phyloP scores from a whole-genome alignment of 495 filamentous ascomycete genomes.

The Terfezia boudieri region DNA sequence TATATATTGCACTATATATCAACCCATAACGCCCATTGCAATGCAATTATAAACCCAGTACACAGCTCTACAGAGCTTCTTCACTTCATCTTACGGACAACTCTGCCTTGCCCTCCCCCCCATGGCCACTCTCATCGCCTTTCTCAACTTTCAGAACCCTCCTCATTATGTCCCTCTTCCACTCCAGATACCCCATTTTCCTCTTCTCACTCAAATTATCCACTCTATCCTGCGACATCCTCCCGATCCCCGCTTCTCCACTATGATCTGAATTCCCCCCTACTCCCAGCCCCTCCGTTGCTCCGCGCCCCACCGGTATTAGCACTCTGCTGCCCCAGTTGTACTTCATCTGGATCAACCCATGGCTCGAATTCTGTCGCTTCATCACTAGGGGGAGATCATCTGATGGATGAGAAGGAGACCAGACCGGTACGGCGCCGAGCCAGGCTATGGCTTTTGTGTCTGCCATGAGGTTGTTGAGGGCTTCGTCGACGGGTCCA shows the following conservation, averaged over 20 bases:
- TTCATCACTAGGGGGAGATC: neutral
- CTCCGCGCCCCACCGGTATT: constrained; percentile 11
- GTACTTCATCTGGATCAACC: constrained; percentile 10
- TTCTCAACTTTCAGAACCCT: constrained; percentile 30
- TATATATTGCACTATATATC: too few species aligned
- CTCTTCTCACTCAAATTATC: constrained; percentile 58
- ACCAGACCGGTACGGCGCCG: neutral
- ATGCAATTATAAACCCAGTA: too few species aligned
- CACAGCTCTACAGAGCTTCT: too few species aligned
- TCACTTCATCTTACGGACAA: too few species aligned
- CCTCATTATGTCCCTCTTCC: constrained; percentile 46
- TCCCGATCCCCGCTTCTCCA: constrained; percentile 8
- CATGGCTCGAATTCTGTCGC: constrained; percentile 11
- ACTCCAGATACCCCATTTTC: constrained; percentile 40
- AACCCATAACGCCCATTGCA: too few species aligned
- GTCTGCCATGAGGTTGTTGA: neutral
- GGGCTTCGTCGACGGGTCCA: neutral
- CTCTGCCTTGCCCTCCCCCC: too few species aligned
- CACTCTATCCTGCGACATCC: constrained; percentile 44
- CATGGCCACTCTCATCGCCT: too few species aligned
- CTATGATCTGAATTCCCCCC: constrained; percentile 8
- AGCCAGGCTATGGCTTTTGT: neutral
- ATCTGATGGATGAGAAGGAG: neutral
- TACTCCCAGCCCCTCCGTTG: constrained; percentile 2
- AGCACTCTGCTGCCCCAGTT: constrained; percentile 6